A percentile compares a stretch with the other conserved stretches of the same genome.
Conservation (phyloP, 306 rosid species). For the Gleditsia sinensis region DNA sequence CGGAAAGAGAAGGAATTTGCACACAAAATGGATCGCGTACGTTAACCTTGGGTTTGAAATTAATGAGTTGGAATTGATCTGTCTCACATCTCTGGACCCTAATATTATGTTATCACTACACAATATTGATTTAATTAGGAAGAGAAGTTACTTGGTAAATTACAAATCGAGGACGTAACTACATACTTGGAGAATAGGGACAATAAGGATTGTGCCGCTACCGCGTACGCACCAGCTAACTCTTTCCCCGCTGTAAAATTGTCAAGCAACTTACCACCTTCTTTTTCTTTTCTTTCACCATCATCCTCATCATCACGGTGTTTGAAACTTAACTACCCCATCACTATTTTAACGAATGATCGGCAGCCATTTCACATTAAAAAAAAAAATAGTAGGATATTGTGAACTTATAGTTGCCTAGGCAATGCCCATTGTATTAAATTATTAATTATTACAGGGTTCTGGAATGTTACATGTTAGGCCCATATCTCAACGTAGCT, state of each 20-base stretch:
- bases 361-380: background rate
- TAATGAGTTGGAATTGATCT: background rate
- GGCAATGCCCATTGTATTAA: no score
- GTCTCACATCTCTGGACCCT: no score
- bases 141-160: no score
- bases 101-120: no score
- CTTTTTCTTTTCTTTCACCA: background rate
- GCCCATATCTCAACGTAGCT: no score
- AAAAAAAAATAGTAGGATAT: no score
- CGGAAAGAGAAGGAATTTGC: background rate
- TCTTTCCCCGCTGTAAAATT: background rate
- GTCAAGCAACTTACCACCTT: background rate
- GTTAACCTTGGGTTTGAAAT: no score
- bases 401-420: no score
- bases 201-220: background rate
- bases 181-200: no score
- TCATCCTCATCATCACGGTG: background rate
- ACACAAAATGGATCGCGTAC: background rate
- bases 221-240: background rate
- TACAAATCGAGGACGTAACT: background rate
- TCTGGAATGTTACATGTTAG: no score
- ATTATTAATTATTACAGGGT: no score
- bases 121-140: no score
- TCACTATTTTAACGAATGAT: background rate
- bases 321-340: background rate